Base-by-base conservation (phyloP, 257 asterid species). In the Solanum etuberosum region DNA sequence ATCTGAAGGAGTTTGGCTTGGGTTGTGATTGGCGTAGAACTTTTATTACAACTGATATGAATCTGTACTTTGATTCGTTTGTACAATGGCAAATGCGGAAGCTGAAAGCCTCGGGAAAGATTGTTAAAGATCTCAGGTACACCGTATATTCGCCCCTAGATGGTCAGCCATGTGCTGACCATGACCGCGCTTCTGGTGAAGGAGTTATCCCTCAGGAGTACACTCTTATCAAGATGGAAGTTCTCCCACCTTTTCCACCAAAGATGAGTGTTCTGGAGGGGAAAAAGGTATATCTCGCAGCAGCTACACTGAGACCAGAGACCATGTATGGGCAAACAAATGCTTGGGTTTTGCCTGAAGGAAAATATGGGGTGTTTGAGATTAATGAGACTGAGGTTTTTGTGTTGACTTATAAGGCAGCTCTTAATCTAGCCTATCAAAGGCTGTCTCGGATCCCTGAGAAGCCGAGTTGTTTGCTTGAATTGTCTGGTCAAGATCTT, bases 111-210 rank as follows among this genome's bases (percentile, higher is more conserved):
- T 84, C 78, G 86, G 98, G 98, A 32, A 95, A 95, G 91, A 95
- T 97, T 70, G 99, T 94, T 9, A 97, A 97, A 89, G 99, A 94
- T 85, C 90, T 94, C 87, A 91, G 98, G 85, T 94, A 93, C 85
- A 86, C 98, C 18, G 74, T 95, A 67, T 97, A 92, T 88, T 95
- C 98, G n/a, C 99, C 99, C 18, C 85, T 93, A 87, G 98, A 97
- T 87, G 97, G 98, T 35, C 99, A 97, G 88, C 99, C 99, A 6
- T 97, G 99, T 84, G 99, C 99, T 0, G 99, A 97, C 90, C 98
- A 97, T 73, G 99, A 97, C 90, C 93, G 98, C 23, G 94, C 99
- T 68, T 95, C 98, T 5, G 99, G 99, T 31, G 99, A 97, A 94
- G 99, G 99, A 86, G 98, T 95, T 83, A 91, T 91, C 83, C 98